Conservation (phyloP, 805 yeast genomes). For the Metschnikowia peoriensis region DNA sequence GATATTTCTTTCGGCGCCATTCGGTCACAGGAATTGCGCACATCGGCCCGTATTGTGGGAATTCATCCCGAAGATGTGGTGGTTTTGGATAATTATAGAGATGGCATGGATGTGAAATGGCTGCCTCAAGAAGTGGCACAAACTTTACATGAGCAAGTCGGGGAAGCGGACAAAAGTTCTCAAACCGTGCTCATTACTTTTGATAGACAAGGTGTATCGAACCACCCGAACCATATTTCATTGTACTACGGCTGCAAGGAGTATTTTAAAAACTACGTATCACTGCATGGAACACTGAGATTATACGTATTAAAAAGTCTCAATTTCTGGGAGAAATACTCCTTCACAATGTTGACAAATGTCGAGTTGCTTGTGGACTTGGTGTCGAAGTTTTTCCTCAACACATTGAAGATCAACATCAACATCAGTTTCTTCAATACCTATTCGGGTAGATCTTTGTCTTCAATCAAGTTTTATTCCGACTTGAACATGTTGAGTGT, state of each 20-base stretch:
- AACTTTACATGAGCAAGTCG: slow-evolving; percentile 31
- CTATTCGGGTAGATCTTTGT: slow-evolving; percentile 14
- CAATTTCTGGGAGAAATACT: slow-evolving; percentile 48
- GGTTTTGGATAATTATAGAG: slow-evolving; percentile 49
- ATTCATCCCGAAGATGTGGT: slow-evolving; percentile 40
- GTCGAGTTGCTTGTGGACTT: slow-evolving; percentile 38
- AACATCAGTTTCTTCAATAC: slow-evolving; percentile 37
- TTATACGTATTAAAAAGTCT: slow-evolving; percentile 35
- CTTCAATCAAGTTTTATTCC: slow-evolving; percentile 33
- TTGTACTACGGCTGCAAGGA: slow-evolving; percentile 49
- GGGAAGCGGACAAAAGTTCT: slow-evolving; percentile 17
- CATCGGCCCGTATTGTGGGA: slow-evolving; percentile 56
- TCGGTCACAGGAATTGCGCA: slow-evolving; percentile 58
- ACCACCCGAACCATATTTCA: slow-evolving; percentile 83
- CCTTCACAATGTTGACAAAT: slow-evolving; percentile 45
- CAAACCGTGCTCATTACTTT: slow-evolving; percentile 61
- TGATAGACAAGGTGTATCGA: slow-evolving; percentile 78
- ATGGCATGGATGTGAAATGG: slow-evolving; percentile 73
- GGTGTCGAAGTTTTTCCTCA: slow-evolving; percentile 31
- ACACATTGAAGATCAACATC: slow-evolving; percentile 32
- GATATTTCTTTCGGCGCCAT: slow-evolving; percentile 68
- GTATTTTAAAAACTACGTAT: slow-evolving; percentile 24
- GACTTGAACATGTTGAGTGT: slow-evolving; percentile 40
- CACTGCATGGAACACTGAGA: slow-evolving; percentile 7
- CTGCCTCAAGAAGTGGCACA: slow-evolving; percentile 40